Evolutionary conservation across 257 asterid species (phyloP).

Genomic region (Fraxinus pennsylvanica): DNA sequence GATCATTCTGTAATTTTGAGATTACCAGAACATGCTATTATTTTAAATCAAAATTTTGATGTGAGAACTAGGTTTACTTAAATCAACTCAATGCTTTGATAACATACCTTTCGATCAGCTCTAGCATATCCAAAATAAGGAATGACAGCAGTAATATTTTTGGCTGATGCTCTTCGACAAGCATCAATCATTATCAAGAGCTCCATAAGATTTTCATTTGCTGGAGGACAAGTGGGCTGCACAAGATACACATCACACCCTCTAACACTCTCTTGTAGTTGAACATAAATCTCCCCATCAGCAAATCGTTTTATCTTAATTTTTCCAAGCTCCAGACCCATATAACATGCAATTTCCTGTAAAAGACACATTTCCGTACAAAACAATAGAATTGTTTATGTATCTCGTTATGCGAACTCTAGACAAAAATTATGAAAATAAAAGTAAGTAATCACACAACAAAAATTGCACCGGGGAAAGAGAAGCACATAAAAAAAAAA

Average conservation of each 20-base stretch:
- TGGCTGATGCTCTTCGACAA: constrained; percentile 88
- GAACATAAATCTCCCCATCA: constrained; percentile 82
- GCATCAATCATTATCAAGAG: constrained; percentile 84
- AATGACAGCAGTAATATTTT: constrained; percentile 73
- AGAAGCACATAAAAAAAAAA: too few species aligned
- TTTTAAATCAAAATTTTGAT: not conserved
- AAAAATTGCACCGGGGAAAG: too few species aligned
- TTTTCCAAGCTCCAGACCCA: constrained; percentile 75
- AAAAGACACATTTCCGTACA: constrained; percentile 21
- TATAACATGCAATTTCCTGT: constrained; percentile 75
- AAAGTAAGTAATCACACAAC: not conserved
- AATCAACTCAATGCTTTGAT: not conserved
- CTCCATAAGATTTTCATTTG: constrained; percentile 84
- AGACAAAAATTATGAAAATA: not conserved
- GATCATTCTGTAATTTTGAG: not conserved
- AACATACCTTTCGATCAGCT: constrained; percentile 71
- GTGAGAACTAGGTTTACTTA: not conserved
- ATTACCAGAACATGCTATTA: not conserved
- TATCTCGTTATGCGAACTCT: not conserved
- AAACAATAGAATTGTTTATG: not conserved
- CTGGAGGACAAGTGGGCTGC: constrained; percentile 87
- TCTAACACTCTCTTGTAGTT: constrained; percentile 78
- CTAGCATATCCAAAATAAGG: constrained; percentile 86
- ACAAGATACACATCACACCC: constrained; percentile 82
- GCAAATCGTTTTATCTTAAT: constrained; percentile 73